Base-by-base conservation (phyloP, 805 yeast genomes). In the Candida fluviatilis region DNA sequence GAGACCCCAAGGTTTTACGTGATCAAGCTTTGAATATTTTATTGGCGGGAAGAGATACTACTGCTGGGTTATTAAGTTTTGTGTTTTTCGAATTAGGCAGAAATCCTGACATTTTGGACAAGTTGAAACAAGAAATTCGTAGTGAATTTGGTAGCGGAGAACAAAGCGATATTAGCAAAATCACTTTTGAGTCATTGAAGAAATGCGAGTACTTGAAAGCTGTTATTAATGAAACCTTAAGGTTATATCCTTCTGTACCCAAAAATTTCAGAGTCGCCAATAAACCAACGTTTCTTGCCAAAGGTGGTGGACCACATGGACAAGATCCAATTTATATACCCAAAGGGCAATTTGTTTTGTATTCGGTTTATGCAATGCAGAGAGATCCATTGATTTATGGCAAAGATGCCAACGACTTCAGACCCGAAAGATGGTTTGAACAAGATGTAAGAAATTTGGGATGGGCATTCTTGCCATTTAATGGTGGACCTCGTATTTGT, bases 401-500 rank as follows among this genome's bases (percentile, higher is more conserved):
- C 32, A 53, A 57, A 27, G 76, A 73, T 41, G 69, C 74, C 13
- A 42, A 43, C 16, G 64, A 48, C 39, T 74, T 71, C 53, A 54
- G 61, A 16, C 79, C 79, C 3, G 75, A 70, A 46, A 61, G 80
- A 39, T 74, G 79, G 79, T 54, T 50, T 25, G 62, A 57, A 25
- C 48, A 49, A 27, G 48, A 41, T 18, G 50, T 46, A 25, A 61
- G 57, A 40, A 50, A 48, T 35, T 54, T 61, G 33, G 66, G 70
- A 3, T 73, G 78, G 78, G 73, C 70, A 14, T 73, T 68, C 52
- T 54, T 73, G 23, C 78, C 78, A 18, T 73, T 73, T 54, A 73
- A 73, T 47, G 80, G 78, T 32, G 80, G 80, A 4, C 79, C 79
- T 21, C 57, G 80, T 42, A 73, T 74, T 40, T 74, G 80, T 50